Evolutionary conservation across 2,329 filamentous ascomycete species (phyloP).

Genomic region (Colletotrichum sp.): DNA sequence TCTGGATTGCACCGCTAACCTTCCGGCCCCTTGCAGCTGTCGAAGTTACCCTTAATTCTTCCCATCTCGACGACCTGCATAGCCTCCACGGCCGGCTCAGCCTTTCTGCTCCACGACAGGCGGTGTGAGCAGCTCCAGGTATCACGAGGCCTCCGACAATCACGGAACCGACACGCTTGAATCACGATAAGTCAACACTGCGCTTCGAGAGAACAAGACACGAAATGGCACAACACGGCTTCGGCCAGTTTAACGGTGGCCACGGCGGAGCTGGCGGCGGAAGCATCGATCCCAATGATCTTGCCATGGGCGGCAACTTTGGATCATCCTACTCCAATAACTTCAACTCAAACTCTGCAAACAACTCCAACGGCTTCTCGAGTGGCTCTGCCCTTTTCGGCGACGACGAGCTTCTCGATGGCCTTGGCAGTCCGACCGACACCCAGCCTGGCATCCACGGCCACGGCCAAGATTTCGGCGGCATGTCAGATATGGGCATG

Average conservation of each 20-base stretch:
- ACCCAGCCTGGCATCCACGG: slow-evolving; percentile 55
- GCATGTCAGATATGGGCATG: slow-evolving; percentile 61
- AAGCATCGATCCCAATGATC: slow-evolving; percentile 83
- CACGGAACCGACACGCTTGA: not conserved
- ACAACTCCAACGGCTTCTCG: slow-evolving; percentile 74
- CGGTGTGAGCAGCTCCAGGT: not conserved
- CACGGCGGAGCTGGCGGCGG: slow-evolving; percentile 52
- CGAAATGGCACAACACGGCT: slow-evolving; percentile 61
- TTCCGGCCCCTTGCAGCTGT: not conserved
- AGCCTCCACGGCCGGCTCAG: not conserved
- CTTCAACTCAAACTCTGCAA: slow-evolving; percentile 61
- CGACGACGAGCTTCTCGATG: slow-evolving; percentile 88
- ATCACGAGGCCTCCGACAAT: not conserved
- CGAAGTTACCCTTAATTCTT: not conserved
- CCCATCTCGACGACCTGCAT: not conserved
- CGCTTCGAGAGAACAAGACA: not conserved
- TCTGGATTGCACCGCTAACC: not conserved
- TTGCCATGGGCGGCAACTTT: slow-evolving; percentile 71
- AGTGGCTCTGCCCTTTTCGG: slow-evolving; percentile 80
- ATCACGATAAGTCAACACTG: not conserved
- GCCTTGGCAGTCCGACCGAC: slow-evolving; percentile 63
- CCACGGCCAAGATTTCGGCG: slow-evolving; percentile 61
- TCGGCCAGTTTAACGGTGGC: slow-evolving; percentile 59
- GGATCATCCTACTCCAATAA: slow-evolving; percentile 61
- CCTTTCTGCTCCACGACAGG: not conserved